A percentile compares a stretch with the other conserved stretches of the same genome.
Conservation (phyloP, 148 eudicot genomes). For the Chenopodium suecicum region DNA sequence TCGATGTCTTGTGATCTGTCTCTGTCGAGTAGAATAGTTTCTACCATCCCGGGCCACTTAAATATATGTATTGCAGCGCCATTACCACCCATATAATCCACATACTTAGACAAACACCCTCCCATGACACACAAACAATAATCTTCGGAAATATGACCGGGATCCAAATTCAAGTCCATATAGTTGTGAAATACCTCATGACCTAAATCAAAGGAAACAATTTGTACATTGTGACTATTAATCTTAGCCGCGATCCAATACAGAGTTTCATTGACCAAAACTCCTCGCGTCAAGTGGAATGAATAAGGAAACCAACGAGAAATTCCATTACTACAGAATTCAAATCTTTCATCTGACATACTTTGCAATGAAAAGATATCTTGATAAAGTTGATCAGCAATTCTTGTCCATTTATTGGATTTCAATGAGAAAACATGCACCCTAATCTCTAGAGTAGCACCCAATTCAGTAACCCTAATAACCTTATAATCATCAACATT, state of each 20-base stretch:
- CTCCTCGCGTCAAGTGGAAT: neutral
- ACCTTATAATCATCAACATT: constrained; percentile 10
- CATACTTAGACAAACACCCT: constrained; percentile 10
- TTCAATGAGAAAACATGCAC: constrained; percentile 18
- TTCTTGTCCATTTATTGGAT: constrained; percentile 8
- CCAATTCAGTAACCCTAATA: constrained; percentile 5
- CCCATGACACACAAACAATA: neutral
- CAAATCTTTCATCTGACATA: neutral
- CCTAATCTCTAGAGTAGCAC: no score
- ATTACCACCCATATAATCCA: neutral
- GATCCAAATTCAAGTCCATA: neutral
- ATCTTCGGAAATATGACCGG: neutral
- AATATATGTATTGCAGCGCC: neutral
- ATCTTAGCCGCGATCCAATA: constrained; percentile 5
- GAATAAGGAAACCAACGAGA: neutral
- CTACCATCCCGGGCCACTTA: neutral
- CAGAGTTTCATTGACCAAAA: neutral
- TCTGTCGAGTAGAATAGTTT: neutral
- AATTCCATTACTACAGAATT: neutral
- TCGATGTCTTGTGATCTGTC: neutral
- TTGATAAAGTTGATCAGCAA: neutral
- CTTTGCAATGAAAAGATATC: neutral
- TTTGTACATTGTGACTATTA: no score
- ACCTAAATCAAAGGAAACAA: constrained; percentile 16
- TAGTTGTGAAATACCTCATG: neutral